Conservation (phyloP, 2,329 filamentous ascomycete genomes). For the Mycosphaerella sp. region DNA sequence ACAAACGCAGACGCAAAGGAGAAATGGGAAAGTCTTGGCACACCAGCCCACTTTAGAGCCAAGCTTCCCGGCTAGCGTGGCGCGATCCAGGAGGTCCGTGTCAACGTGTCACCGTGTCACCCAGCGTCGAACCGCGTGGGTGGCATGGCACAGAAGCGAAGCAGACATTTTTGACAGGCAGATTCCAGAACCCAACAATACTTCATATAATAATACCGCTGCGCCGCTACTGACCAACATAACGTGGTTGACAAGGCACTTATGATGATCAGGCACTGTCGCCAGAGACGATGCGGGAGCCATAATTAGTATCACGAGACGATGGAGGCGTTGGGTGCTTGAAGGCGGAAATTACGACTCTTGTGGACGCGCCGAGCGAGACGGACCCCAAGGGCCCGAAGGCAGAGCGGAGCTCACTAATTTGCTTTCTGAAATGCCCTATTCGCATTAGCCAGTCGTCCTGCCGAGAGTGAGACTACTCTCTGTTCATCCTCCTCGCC, state of each 20-base stretch:
- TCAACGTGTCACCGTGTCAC: not conserved
- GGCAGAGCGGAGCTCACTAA: conserved; percentile 8
- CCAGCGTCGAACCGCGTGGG: not conserved
- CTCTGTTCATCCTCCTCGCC: not conserved
- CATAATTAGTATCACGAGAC: not conserved
- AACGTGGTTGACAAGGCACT: not conserved
- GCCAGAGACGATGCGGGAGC: not conserved
- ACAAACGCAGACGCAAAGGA: not conserved
- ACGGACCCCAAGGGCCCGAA: conserved; percentile 9
- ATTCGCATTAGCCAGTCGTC: conserved; percentile 1
- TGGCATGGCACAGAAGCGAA: not conserved
- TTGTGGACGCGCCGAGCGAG: conserved; percentile 9
- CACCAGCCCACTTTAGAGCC: not conserved
- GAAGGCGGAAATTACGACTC: conserved; percentile 7
- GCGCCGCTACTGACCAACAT: not conserved
- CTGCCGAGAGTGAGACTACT: not conserved
- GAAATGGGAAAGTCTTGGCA: not conserved
- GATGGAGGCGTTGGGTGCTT: conserved; percentile 3
- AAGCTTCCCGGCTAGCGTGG: not conserved
- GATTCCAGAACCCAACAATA: not conserved
- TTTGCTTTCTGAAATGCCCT: conserved; percentile 8
- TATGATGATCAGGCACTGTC: too few relatives aligned
- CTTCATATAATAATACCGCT: not conserved
- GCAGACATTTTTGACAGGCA: too few relatives aligned
- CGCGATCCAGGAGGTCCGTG: not conserved